These are phyloP conservation scores for Caryopteris hybrid DNA, from an alignment of 305 asterid genomes.

Conservation along the genomic window DNA sequence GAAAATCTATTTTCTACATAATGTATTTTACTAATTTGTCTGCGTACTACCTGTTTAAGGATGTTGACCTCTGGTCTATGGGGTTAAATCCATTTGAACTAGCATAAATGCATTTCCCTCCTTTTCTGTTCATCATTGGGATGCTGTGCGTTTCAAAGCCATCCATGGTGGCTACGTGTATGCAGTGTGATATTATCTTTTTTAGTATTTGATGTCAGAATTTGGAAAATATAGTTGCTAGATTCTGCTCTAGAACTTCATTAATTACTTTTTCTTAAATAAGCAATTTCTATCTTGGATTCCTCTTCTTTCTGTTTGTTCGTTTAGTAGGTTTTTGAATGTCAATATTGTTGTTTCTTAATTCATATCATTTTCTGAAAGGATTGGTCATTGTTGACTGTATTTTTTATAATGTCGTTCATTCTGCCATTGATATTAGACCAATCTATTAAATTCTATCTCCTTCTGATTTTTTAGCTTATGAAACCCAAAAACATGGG, in stretches of 20 bases:
- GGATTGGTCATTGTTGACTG: neutral
- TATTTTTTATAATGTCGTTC: neutral
- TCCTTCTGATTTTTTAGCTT: neutral
- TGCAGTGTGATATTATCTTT: conserved; percentile 5
- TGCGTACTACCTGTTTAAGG: conserved; percentile 14
- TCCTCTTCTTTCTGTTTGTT: neutral
- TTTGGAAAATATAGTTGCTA: neutral
- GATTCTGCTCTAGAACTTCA: neutral
- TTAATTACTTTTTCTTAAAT: neutral
- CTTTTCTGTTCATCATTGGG: conserved; percentile 17
- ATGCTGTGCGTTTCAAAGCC: neutral
- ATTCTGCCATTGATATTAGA: conserved; percentile 3
- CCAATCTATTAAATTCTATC: neutral
- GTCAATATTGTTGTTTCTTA: neutral
- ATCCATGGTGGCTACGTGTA: conserved; percentile 15
- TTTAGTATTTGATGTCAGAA: conserved; percentile 6
- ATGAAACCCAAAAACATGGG: conserved; percentile 6
- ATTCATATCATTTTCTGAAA: neutral
- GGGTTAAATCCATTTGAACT: conserved; percentile 6
- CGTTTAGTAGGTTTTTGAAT: neutral
- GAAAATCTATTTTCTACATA: neutral
- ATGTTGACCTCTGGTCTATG: conserved; percentile 4
- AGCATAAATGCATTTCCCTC: conserved; percentile 15
- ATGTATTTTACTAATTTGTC: conserved; percentile 7
- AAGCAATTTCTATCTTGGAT: conserved; percentile 12